Conservation (phyloP, 2,329 filamentous ascomycete genomes). For the Diaporthe caulivora region DNA sequence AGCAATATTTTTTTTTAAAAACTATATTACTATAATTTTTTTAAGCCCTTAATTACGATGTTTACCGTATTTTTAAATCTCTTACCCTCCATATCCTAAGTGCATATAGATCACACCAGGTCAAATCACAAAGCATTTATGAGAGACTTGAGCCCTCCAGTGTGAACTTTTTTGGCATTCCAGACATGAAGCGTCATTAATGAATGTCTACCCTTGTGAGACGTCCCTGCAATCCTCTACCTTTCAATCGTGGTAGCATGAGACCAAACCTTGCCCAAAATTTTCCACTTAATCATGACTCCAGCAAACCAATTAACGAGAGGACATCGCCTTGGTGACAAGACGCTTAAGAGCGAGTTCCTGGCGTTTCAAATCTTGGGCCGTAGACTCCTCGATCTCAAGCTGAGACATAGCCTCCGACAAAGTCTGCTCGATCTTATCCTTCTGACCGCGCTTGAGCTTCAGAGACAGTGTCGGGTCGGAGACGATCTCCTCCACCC, state of each 20-base stretch:
- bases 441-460: conserved; percentile 99
- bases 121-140: conserved; percentile 18
- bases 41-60: too few relatives aligned
- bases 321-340: conserved; percentile 98
- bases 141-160: conserved; percentile 7
- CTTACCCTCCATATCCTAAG: conserved; percentile 17
- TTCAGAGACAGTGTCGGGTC: conserved; percentile 96
- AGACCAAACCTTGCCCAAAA: not conserved
- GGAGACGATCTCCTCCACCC: conserved; percentile 98
- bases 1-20: too few relatives aligned
- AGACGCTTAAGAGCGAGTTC: conserved; percentile 97
- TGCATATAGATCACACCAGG: conserved; percentile 5
- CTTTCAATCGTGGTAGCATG: conserved; percentile 38
- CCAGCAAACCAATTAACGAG: conserved; percentile 72
- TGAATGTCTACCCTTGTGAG: conserved; percentile 30
- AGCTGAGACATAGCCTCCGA: conserved; percentile 98
- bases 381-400: conserved; percentile 90
- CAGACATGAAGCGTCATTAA: conserved; percentile 30
- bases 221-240: conserved; percentile 26
- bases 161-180: conserved; percentile 21
- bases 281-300: conserved; percentile 21
- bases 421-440: conserved; percentile 98
- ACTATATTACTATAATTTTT: too few relatives aligned
- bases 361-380: conserved; percentile 99
- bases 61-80: too few relatives aligned